phyloP scores from a whole-genome alignment of 2,329 filamentous ascomycete genomes.

The Fusarium neocosmosporiellum region DNA sequence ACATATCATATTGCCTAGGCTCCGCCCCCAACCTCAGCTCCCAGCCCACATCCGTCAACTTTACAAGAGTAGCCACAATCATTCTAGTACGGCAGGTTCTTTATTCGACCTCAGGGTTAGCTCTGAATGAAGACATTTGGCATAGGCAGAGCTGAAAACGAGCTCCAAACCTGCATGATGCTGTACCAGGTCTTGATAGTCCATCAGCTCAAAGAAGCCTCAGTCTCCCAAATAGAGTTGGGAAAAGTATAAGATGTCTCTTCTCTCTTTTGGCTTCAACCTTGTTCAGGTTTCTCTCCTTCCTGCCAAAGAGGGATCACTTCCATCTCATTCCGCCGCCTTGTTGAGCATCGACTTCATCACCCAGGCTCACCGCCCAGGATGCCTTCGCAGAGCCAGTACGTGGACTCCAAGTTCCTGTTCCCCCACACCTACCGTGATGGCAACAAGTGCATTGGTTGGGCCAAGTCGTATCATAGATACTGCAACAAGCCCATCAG shows the following conservation, averaged over 20 bases:
- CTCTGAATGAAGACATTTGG: neutral
- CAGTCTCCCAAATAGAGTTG: neutral
- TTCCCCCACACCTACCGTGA: neutral
- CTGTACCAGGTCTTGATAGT: neutral
- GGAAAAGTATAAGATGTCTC: neutral
- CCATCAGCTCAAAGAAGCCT: neutral
- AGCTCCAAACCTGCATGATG: neutral
- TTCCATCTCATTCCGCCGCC: neutral
- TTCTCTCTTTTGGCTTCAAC: neutral
- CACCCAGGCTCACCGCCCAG: neutral
- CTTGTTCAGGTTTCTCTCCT: neutral
- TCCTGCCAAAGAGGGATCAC: neutral
- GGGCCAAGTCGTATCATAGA: neutral
- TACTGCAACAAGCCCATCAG: neutral
- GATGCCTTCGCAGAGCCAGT: neutral
- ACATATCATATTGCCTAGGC: neutral
- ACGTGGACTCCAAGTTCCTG: neutral
- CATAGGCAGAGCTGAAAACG: neutral
- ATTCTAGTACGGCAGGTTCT: neutral
- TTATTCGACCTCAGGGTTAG: neutral
- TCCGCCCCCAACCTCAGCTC: neutral
- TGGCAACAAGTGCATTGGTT: slow-evolving; percentile 2
- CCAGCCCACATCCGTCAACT: neutral
- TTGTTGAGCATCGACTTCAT: neutral
- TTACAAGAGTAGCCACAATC: neutral